phyloP scores from a whole-genome alignment of 495 filamentous ascomycete genomes.

The Penicillium egyptiacum region DNA sequence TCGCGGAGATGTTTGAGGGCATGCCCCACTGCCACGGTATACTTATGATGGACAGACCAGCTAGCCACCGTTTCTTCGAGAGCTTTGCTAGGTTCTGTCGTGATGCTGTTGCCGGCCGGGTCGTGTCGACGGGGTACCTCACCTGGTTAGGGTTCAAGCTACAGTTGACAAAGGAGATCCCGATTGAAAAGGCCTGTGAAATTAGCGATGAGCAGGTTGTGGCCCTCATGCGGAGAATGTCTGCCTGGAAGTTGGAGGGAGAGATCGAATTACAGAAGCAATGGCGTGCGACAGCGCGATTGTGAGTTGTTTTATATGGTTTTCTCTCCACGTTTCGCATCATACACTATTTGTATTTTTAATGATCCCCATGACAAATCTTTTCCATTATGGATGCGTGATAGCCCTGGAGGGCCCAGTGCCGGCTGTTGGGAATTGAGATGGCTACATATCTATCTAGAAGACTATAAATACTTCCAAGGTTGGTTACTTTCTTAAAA shows the following conservation, averaged over 20 bases:
- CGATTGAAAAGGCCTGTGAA: slow-evolving; percentile 49
- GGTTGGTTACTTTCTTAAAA: neutral
- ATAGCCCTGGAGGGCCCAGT: neutral
- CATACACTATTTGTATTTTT: slow-evolving; percentile 1
- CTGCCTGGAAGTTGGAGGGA: slow-evolving; percentile 44
- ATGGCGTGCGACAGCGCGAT: slow-evolving; percentile 44
- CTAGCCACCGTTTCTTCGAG: slow-evolving; percentile 52
- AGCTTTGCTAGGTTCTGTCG: slow-evolving; percentile 57
- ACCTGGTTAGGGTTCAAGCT: slow-evolving; percentile 56
- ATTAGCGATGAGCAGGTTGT: slow-evolving; percentile 55
- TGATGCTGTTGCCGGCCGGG: slow-evolving; percentile 35
- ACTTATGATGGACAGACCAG: slow-evolving; percentile 54
- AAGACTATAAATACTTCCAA: slow-evolving; percentile 1
- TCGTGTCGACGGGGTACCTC: slow-evolving; percentile 28
- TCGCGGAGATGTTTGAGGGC: slow-evolving; percentile 74
- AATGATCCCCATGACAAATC: neutral
- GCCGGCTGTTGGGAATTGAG: neutral
- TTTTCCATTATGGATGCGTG: neutral
- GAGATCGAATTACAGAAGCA: slow-evolving; percentile 44
- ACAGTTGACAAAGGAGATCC: slow-evolving; percentile 49
- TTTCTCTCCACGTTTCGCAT: neutral
- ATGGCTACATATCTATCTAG: neutral
- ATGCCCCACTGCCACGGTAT: slow-evolving; percentile 88
- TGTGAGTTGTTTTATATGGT: slow-evolving; percentile 32
- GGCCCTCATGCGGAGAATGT: slow-evolving; percentile 47